phyloP scores from a whole-genome alignment of 1,139 yeast genomes.

The Hyphopichia burtonii region DNA sequence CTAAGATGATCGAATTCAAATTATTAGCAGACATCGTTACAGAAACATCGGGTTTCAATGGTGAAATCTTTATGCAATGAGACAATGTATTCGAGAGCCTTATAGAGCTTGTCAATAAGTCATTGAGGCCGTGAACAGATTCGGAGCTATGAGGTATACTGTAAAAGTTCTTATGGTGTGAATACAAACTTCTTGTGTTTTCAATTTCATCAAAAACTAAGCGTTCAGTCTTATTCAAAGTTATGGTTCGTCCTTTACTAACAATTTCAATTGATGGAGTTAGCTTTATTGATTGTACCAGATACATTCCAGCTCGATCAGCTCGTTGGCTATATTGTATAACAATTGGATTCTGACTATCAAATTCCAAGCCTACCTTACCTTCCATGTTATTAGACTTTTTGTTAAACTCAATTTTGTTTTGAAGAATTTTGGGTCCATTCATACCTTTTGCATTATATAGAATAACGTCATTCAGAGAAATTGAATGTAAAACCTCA shows the following conservation, averaged over 20 bases:
- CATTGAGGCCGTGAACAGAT: not conserved
- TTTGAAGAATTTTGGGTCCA: not conserved
- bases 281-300: conserved; percentile 17
- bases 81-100: conserved; percentile 1
- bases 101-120: not conserved
- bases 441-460: conserved; percentile 4
- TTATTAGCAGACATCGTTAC: conserved; percentile 6
- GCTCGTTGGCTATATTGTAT: conserved; percentile 25
- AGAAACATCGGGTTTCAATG: conserved; percentile 15
- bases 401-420: conserved; percentile 4
- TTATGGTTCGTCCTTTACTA: not conserved
- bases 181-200: not conserved
- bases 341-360: conserved; percentile 9
- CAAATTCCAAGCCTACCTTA: not conserved
- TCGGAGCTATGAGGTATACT: not conserved
- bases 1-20: conserved; percentile 18
- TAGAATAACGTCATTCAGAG: conserved; percentile 6
- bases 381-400: not conserved
- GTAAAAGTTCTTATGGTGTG: conserved; percentile 2
- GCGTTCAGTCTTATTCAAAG: conserved; percentile 1
- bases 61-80: conserved; percentile 10
- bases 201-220: conserved; percentile 6
- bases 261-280: conserved; percentile 9
- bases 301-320: conserved; percentile 23
- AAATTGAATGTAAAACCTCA: conserved; percentile 6